Percentiles rank a stretch among this genome's conserved stretches.
phyloP scores from a whole-genome alignment of 176 grass and related monocot species.

The Eragrostis curvula region DNA sequence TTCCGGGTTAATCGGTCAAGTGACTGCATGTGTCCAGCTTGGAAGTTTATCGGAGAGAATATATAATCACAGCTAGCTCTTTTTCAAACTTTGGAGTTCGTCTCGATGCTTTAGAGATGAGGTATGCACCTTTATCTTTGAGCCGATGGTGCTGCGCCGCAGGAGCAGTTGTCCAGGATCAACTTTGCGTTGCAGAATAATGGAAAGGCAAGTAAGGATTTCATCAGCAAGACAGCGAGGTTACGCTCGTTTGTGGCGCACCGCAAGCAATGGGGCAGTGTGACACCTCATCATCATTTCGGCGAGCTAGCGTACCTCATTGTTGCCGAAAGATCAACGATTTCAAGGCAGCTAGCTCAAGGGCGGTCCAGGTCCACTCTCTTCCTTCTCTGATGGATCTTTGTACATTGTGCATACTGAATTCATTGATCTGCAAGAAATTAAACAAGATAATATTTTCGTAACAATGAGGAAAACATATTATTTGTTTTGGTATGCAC shows the following conservation, averaged over 20 bases:
- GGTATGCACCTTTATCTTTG: slow-evolving; percentile 21
- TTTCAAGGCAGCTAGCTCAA: background rate
- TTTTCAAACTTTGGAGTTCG: background rate
- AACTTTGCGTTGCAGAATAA: slow-evolving; percentile 22
- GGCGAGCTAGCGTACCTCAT: background rate
- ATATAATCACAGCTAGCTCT: slow-evolving; percentile 21
- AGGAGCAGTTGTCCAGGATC: slow-evolving; percentile 36
- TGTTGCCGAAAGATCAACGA: background rate
- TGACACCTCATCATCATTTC: background rate
- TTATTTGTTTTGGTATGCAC: background rate
- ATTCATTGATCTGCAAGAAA: background rate
- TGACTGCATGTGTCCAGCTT: background rate
- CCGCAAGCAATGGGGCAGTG: slow-evolving; percentile 4
- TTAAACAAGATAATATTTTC: background rate
- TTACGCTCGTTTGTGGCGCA: background rate
- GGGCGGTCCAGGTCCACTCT: background rate
- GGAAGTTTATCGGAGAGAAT: slow-evolving; percentile 15
- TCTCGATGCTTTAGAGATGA: slow-evolving; percentile 12
- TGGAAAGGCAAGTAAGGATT: slow-evolving; percentile 5
- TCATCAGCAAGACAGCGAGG: slow-evolving; percentile 45
- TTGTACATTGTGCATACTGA: too few species aligned
- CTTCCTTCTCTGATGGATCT: too few species aligned
- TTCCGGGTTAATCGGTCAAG: background rate
- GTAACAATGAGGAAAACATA: background rate
- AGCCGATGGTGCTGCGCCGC: background rate